Evolutionary conservation across 306 rosid genomes (phyloP), one percentile per base, ranked within the genome.

Genomic region (Trichosanthes cucumerina): DNA sequence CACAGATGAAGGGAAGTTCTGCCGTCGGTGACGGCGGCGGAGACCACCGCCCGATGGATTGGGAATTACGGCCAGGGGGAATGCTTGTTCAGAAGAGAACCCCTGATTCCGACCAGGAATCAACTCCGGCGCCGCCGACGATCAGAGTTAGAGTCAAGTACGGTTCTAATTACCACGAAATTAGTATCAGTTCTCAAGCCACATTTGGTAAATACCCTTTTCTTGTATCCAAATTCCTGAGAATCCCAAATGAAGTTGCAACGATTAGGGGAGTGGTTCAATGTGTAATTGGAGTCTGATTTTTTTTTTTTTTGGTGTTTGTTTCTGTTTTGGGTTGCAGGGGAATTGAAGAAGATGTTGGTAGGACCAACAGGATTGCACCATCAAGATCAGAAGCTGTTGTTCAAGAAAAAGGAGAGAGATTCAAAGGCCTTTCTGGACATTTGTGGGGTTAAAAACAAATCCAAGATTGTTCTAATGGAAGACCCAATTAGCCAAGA

Each of bases 21-120:
- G 88, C 86, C 2, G 88, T 80, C 21, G 81, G 71, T 65, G 96
- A 28, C n/a, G 80, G 81, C 28, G 86, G 87, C 0, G 88, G 80
- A 56, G 98, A 88, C 82, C n/a, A 86, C 0, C 88, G 86, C 66
- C 75, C 88, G 13, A 80, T 47, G 59, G 98, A 91, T 36, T 95
- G 99, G 97, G 99, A 95, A 90, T 81, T 91, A 77, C 79, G 99
- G 63, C 99, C 99, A 0, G 99, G 99, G 60, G 99, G 99, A 84
- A 95, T 95, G 99, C 77, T 95, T 75, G 99, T 95, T 49, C 99
- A 95, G 91, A 91, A 78, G 69, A 86, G 99, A 81, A 82, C 64
- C 33, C 47, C 83, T n/a, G 88, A 80, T 63, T 83, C 96, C 28
- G 96, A 92, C 86, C 90, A 80, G 59, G 89, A 83, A 87, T 76